Evolutionary conservation across 1,284 basidiomycete species (phyloP).

Genomic region (Stygiomarasmius scandens): DNA sequence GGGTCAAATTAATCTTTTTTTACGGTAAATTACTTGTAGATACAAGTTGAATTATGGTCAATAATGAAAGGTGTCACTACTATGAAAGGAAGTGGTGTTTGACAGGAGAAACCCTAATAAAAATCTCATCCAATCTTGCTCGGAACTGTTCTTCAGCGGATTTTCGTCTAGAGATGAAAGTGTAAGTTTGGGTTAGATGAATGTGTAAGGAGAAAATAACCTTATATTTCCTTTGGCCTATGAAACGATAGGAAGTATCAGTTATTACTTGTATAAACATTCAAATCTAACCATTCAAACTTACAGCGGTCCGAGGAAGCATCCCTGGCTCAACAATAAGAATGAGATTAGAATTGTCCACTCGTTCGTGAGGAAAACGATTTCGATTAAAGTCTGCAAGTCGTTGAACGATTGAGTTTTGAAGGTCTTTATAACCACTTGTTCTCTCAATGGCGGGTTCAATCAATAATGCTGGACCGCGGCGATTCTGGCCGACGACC

Average conservation of each 20-base stretch:
- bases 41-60: too few relatives aligned
- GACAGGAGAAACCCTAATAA: neutral
- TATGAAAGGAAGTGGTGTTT: neutral
- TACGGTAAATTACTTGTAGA: too few relatives aligned
- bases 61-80: too few relatives aligned
- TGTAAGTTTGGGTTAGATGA: neutral
- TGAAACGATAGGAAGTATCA: neutral
- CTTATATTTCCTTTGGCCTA: neutral
- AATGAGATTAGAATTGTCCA: neutral
- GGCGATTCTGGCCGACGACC: constrained; percentile 2
- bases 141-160: neutral
- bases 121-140: neutral
- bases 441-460: neutral
- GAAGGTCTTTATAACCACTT: neutral
- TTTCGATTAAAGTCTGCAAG: neutral
- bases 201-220: neutral
- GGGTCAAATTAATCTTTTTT: too few relatives aligned
- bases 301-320: constrained; percentile 2
- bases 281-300: neutral
- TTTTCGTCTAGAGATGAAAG: neutral
- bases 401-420: neutral
- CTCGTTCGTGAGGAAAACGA: constrained; percentile 3
- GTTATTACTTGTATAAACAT: neutral
- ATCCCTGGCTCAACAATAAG: constrained; percentile 1
- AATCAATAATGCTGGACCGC: neutral